Conservation (phyloP, 805 yeast genomes). For the Metschnikowia aberdeeniae region DNA sequence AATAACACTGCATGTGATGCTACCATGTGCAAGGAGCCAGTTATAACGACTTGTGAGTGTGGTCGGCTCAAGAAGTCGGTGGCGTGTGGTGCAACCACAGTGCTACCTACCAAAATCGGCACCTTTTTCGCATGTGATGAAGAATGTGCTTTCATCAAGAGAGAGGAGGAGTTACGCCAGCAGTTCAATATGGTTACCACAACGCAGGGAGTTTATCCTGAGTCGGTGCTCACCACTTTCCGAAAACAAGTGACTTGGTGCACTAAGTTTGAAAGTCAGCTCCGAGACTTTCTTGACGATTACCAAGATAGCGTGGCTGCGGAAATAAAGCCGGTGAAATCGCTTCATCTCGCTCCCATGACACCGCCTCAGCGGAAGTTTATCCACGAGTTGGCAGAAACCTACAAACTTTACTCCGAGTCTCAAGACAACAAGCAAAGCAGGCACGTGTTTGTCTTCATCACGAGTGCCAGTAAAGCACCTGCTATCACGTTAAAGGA, state of each 20-base stretch:
- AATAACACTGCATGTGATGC: conserved; percentile 46
- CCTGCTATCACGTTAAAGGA: conserved; percentile 49
- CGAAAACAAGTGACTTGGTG: conserved; percentile 67
- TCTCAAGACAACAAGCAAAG: conserved; percentile 82
- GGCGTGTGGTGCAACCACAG: conserved; percentile 54
- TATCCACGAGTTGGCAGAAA: conserved; percentile 61
- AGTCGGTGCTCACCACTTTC: conserved; percentile 44
- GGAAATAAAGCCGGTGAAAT: conserved; percentile 24
- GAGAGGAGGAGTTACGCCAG: conserved; percentile 58
- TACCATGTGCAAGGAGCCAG: conserved; percentile 47
- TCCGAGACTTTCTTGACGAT: conserved; percentile 47
- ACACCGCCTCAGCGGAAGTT: conserved; percentile 62
- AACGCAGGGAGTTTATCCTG: conserved; percentile 33
- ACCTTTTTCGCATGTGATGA: conserved; percentile 60
- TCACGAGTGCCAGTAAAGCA: conserved; percentile 26
- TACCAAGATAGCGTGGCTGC: conserved; percentile 21
- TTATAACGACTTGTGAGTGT: conserved; percentile 59
- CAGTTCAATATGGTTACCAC: conserved; percentile 46
- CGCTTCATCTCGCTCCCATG: conserved; percentile 73
- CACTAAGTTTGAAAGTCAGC: conserved; percentile 50
- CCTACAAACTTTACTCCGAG: conserved; percentile 58
- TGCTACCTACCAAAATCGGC: conserved; percentile 29
- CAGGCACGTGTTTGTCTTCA: conserved; percentile 61
- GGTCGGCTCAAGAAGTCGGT: conserved; percentile 48
- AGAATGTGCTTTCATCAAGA: conserved; percentile 55